Evolutionary conservation across 106 monocot species (phyloP).

Genomic region (Platanthera zijinensis): DNA sequence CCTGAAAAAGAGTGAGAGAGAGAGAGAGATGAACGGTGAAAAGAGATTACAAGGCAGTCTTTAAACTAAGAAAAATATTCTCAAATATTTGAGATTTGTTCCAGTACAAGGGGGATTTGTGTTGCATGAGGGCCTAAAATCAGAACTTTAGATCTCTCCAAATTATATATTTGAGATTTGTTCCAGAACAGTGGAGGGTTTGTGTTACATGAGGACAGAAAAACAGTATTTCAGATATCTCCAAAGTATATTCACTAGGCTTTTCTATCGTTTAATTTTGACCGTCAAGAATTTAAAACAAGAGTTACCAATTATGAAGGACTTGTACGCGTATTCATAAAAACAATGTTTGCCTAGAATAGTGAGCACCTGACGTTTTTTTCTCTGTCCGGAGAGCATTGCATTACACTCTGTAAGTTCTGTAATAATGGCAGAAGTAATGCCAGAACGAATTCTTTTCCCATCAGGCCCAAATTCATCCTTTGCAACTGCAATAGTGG

Average conservation of each 20-base stretch:
- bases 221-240: background rate
- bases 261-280: background rate
- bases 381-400: constrained; percentile 76
- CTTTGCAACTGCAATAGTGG: constrained; percentile 39
- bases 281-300: background rate
- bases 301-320: background rate
- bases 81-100: background rate
- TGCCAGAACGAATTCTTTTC: constrained; percentile 89
- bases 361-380: constrained; percentile 71
- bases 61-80: background rate
- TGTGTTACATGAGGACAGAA: background rate
- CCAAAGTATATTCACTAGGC: background rate
- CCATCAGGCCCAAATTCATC: constrained; percentile 87
- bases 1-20: constrained; percentile 10
- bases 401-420: constrained; percentile 87
- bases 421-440: constrained; percentile 56
- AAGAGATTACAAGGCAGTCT: constrained; percentile 3
- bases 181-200: background rate
- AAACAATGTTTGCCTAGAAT: background rate
- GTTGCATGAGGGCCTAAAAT: too few relatives aligned
- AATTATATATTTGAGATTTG: background rate
- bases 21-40: background rate
- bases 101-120: background rate
- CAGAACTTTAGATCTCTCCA: too few relatives aligned
- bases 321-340: background rate